phyloP scores from a whole-genome alignment of 2,329 filamentous ascomycete species.

The Akanthomyces lecanii region DNA sequence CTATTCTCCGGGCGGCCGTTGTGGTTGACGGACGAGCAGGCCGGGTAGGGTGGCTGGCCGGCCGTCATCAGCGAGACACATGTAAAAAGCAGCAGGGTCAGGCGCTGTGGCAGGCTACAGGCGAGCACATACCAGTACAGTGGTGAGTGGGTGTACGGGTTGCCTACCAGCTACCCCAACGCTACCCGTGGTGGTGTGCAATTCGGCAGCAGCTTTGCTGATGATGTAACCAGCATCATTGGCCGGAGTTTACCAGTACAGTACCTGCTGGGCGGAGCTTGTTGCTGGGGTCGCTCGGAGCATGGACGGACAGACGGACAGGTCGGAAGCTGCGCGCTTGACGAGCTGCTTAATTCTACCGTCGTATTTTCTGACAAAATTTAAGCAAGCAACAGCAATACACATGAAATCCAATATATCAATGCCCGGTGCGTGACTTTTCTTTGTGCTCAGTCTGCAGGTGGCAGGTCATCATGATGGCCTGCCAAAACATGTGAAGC shows the following conservation, averaged over 20 bases:
- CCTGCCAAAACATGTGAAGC: slow-evolving; percentile 14
- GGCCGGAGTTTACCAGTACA: not conserved
- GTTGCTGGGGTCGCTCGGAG: not conserved
- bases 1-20: not conserved
- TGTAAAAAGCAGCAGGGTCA: not conserved
- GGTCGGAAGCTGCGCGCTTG: no score
- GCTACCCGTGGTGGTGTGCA: not conserved
- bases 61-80: not conserved
- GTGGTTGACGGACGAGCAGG: not conserved
- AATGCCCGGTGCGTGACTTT: not conserved
- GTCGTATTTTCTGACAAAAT: no score
- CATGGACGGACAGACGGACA: no score
- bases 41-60: not conserved
- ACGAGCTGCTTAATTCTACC: no score
- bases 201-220: not conserved
- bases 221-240: slow-evolving; percentile 11
- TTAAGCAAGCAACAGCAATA: not conserved
- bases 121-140: no score
- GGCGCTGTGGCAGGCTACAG: no score
- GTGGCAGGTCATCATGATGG: no score
- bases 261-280: not conserved
- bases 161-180: not conserved
- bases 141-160: no score
- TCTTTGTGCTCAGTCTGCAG: not conserved
- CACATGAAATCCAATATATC: not conserved